These are phyloP conservation scores for Fraxinus cuspidata DNA, from an alignment of 257 asterid species.

Conservation along the genomic window DNA sequence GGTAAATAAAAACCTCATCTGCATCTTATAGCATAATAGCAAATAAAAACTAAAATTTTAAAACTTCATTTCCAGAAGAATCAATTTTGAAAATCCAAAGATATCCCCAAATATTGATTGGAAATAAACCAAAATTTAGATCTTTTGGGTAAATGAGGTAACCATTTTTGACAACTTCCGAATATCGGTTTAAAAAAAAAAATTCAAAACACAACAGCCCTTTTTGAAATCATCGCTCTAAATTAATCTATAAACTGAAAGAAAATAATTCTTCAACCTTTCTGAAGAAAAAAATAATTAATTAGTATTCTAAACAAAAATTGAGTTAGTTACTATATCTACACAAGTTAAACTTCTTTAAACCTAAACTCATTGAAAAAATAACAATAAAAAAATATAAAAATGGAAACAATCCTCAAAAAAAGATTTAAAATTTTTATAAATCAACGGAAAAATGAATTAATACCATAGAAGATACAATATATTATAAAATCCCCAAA, in stretches of 20 bases:
- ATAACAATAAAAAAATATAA: not conserved
- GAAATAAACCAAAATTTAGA: not conserved
- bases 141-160: not conserved
- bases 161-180: not conserved
- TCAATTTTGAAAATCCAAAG: not conserved
- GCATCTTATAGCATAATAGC: conserved; percentile 1
- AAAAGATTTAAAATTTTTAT: conserved; percentile 20
- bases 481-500: conserved; percentile 38
- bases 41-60: not conserved
- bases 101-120: not conserved
- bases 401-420: conserved; percentile 18
- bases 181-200: not conserved
- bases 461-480: not conserved
- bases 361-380: conserved; percentile 22
- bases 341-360: conserved; percentile 11
- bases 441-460: conserved; percentile 20
- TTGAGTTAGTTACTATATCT: not conserved
- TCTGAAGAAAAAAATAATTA: not conserved
- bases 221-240: not conserved
- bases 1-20: conserved; percentile 12
- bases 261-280: not conserved
- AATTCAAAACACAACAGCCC: not conserved
- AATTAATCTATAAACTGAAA: conserved; percentile 1
- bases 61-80: not conserved
- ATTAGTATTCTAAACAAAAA: not conserved